Percentiles rank a stretch among this genome's conserved stretches.
Conservation (phyloP, 202 grass and related monocot species). For the Eragrostis tef region DNA sequence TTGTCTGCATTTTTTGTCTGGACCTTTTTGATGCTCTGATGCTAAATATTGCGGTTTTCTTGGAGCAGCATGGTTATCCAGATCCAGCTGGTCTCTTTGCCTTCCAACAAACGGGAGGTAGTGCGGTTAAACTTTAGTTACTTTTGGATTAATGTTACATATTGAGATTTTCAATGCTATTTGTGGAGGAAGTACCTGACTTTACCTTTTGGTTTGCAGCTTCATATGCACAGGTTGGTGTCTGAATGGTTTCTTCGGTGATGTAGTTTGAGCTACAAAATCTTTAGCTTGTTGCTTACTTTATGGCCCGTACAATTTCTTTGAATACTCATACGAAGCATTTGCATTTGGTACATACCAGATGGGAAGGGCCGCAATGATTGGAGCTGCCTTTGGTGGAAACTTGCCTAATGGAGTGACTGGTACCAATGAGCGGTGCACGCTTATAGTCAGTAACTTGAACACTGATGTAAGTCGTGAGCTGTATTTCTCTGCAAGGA, state of each 20-base stretch:
- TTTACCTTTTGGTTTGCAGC: constrained; percentile 53
- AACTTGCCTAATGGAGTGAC: constrained; percentile 52
- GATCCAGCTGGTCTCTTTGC: constrained; percentile 72
- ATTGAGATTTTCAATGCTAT: not conserved
- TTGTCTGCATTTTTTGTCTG: constrained; percentile 24
- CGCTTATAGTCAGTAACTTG: constrained; percentile 81
- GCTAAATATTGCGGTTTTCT: constrained; percentile 23
- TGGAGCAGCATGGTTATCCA: constrained; percentile 71
- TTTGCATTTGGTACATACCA: constrained; percentile 54
- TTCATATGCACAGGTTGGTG: constrained; percentile 76
- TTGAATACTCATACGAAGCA: constrained; percentile 18
- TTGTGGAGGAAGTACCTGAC: constrained; percentile 17
- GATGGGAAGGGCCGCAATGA: constrained; percentile 72
- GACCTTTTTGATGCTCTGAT: constrained; percentile 28
- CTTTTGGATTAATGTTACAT: constrained; percentile 23
- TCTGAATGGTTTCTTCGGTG: constrained; percentile 27
- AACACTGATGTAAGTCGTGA: constrained; percentile 69
- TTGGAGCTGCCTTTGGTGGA: constrained; percentile 78
- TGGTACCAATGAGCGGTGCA: constrained; percentile 81
- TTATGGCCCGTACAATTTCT: constrained; percentile 22
- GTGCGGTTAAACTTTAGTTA: constrained; percentile 19
- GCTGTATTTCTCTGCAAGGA: constrained; percentile 8
- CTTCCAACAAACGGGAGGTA: constrained; percentile 84
- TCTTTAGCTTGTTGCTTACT: not conserved
- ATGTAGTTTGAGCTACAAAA: constrained; percentile 28